Evolutionary conservation across 352 stramenopile genomes (phyloP), one percentile per base, ranked within the genome.

Genomic region (Globisporangium emineosum): DNA sequence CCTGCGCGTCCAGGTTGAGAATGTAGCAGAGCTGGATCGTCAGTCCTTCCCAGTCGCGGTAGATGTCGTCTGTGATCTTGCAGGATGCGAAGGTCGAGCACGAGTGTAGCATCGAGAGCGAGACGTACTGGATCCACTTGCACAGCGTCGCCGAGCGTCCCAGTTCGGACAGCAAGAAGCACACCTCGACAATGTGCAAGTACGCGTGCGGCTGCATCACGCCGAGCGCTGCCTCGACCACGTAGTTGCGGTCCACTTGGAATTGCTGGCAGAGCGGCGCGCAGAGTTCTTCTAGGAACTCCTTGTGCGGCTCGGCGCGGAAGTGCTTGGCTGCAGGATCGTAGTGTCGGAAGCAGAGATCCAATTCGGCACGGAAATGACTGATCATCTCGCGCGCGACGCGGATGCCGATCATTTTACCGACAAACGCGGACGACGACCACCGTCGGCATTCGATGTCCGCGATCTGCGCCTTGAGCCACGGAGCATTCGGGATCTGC

Each of bases 311-410:
- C 55, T 81, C 58, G 1, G 53, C 58, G 2, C 67, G 50, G 13
- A 72, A 55, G 15, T 72, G 67, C 54, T 72, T 65, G 19, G 57
- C 65, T n/a, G 60, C 32, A 0, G 69, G 57, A 43, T 75, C 67
- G 49, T 69, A 72, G 37, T 80, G 63, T 1, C 69, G 65, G 32
- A 79, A 80, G 61, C 72, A 80, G 35, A 76, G 64, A 59, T 89
- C 76, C 43, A 92, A 61, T 45, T 89, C 79, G 17, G 67, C 62
- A n/a, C 86, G 79, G 61, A 92, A 93, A 57, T 93, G 79, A 23
- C 74, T 90, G 49, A 95, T 95, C 84, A 95, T 92, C 62, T 93
- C 83, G 4, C 85, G 78, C 21, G 86, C 84, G 2, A 95, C 84
- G 27, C 83, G 83, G 56, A 93, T 88, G 7, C 86, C 86, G 65